phyloP scores from a whole-genome alignment of 345 rosid genomes.

The Salix caprea region DNA sequence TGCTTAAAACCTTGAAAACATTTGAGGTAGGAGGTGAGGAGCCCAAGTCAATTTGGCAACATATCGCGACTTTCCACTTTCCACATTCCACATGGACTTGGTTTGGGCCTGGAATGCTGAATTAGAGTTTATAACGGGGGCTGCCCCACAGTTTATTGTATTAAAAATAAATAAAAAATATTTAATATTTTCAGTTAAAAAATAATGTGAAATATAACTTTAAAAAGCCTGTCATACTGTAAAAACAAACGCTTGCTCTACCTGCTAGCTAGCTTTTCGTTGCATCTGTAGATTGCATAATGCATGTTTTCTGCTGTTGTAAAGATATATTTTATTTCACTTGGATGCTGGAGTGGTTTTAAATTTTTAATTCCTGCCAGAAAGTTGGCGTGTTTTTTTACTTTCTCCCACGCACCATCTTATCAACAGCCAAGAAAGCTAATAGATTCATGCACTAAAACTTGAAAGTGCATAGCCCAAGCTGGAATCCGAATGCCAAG shows the following conservation, averaged over 20 bases:
- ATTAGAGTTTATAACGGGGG: background rate
- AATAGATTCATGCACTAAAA: too few relatives aligned
- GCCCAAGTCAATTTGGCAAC: background rate
- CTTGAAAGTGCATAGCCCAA: background rate
- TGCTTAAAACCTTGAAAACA: background rate
- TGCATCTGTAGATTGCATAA: background rate
- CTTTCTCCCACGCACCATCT: background rate
- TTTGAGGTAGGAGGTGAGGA: background rate
- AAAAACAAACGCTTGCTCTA: background rate
- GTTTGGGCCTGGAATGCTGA: background rate
- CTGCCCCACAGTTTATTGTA: background rate
- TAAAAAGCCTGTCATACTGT: too few relatives aligned
- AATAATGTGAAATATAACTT: too few relatives aligned
- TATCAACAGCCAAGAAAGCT: background rate
- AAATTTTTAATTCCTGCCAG: background rate
- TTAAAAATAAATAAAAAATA: too few relatives aligned
- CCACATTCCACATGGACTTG: background rate
- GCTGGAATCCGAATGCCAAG: background rate
- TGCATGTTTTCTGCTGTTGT: background rate
- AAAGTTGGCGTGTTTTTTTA: background rate
- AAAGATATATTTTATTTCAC: background rate
- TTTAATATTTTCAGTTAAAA: too few relatives aligned
- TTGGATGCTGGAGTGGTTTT: background rate
- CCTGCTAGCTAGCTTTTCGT: background rate
- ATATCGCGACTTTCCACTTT: too few relatives aligned